Evolutionary conservation across 2,329 filamentous ascomycete species (phyloP).

Genomic region (Diaporthe citri): DNA sequence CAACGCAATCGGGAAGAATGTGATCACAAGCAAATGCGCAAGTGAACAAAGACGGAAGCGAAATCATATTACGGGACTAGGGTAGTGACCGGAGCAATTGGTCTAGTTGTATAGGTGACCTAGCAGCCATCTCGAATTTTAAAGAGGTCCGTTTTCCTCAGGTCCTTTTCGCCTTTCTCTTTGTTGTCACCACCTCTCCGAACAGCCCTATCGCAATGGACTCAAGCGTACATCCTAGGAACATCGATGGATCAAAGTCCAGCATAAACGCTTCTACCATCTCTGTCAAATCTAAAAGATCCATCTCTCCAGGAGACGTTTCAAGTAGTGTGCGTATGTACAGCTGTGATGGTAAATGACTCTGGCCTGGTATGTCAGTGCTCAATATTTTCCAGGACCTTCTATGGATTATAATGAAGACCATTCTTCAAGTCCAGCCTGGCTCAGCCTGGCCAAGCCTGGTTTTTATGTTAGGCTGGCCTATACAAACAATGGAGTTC

Average conservation of each 20-base stretch:
- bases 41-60: too few species aligned
- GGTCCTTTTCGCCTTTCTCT: not conserved
- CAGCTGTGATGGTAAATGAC: not conserved
- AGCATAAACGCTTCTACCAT: conserved; percentile 6
- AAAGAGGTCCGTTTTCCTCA: not conserved
- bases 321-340: not conserved
- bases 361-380: not conserved
- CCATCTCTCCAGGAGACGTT: not conserved
- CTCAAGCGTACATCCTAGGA: conserved; percentile 5
- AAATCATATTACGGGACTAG: not conserved
- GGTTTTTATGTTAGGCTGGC: not conserved
- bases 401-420: too few species aligned
- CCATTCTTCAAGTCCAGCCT: too few species aligned
- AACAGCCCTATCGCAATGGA: conserved; percentile 13
- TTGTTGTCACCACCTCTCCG: not conserved
- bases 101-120: not conserved
- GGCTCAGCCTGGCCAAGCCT: too few species aligned
- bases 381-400: not conserved
- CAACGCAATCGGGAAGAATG: too few species aligned
- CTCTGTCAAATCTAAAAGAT: not conserved
- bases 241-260: conserved; percentile 13
- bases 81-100: not conserved
- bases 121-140: not conserved
- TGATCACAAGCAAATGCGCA: too few species aligned
- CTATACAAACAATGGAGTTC: not conserved